Conservation (phyloP, 2,329 filamentous ascomycete genomes). For the Aciculosporium take region DNA sequence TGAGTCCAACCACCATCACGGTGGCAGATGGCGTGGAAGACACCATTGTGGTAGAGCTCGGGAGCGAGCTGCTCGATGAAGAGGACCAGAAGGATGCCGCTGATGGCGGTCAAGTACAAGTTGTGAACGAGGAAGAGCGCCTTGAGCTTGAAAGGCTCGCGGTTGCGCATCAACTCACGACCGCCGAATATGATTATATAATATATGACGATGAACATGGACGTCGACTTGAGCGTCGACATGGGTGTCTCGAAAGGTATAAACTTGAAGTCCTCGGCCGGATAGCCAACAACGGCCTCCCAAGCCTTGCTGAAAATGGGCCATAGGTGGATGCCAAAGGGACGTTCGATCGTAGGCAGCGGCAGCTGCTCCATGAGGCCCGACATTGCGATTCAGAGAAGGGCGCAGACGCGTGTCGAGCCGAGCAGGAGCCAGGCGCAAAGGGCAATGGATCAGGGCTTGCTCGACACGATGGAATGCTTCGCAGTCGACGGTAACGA, state of each 20-base stretch:
- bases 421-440: neutral
- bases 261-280: constrained; percentile 76
- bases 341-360: constrained; percentile 72
- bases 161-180: constrained; percentile 79
- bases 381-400: constrained; percentile 19
- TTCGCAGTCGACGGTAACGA: constrained; percentile 1
- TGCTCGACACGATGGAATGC: constrained; percentile 5
- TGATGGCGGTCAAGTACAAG: constrained; percentile 80
- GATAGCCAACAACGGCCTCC: constrained; percentile 62
- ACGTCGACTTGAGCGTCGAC: constrained; percentile 76
- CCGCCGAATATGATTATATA: constrained; percentile 90
- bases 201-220: constrained; percentile 71
- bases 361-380: constrained; percentile 43
- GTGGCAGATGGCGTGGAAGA: constrained; percentile 83
- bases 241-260: constrained; percentile 68
- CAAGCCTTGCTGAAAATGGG: constrained; percentile 85
- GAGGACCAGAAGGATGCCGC: constrained; percentile 62
- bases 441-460: neutral
- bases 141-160: constrained; percentile 75
- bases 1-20: constrained; percentile 79
- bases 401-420: neutral
- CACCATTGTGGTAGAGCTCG: constrained; percentile 61
- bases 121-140: constrained; percentile 91
- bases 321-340: constrained; percentile 86
- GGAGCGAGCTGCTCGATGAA: constrained; percentile 87